These are phyloP conservation scores for Paxillus ammoniavirescens DNA, from an alignment of 768 basidiomycete genomes.

Conservation along the genomic window DNA sequence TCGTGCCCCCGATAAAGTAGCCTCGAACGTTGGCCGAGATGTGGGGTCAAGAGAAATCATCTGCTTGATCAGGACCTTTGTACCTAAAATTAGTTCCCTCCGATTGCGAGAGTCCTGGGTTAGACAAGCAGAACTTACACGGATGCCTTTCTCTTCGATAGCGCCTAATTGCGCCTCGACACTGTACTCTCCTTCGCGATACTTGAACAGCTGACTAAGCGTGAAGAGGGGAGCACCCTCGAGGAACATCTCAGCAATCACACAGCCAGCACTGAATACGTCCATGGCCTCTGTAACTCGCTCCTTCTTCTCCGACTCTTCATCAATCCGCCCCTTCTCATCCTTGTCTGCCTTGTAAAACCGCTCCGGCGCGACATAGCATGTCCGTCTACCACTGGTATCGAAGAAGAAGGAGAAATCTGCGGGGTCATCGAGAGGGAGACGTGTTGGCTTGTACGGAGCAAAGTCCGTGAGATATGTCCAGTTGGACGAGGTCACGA, in stretches of 20 bases:
- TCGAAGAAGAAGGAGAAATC: conserved; percentile 99
- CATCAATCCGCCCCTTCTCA: conserved; percentile 55
- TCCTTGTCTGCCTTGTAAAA: conserved; percentile 84
- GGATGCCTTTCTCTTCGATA: conserved; percentile 80
- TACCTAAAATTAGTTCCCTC: conserved; percentile 19
- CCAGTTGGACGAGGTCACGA: conserved; percentile 96
- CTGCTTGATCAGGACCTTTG: conserved; percentile 78
- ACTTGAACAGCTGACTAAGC: conserved; percentile 93
- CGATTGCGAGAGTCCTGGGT: not conserved
- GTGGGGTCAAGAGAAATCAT: conserved; percentile 86
- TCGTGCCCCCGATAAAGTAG: conserved; percentile 68
- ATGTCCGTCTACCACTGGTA: conserved; percentile 88
- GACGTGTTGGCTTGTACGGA: conserved; percentile 88
- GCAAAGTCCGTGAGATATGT: conserved; percentile 95
- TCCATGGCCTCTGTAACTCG: conserved; percentile 97
- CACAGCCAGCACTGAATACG: conserved; percentile 92
- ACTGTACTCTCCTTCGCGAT: conserved; percentile 79
- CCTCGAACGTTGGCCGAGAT: conserved; percentile 79
- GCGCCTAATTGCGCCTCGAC: conserved; percentile 68
- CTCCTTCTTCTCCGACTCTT: conserved; percentile 59
- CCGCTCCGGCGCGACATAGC: conserved; percentile 94
- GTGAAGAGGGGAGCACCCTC: conserved; percentile 94
- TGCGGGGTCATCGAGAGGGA: conserved; percentile 94
- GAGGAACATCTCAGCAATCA: conserved; percentile 92
- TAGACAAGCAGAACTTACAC: conserved; percentile 49